phyloP scores from a whole-genome alignment of 306 rosid species.

The Medicago arabica region DNA sequence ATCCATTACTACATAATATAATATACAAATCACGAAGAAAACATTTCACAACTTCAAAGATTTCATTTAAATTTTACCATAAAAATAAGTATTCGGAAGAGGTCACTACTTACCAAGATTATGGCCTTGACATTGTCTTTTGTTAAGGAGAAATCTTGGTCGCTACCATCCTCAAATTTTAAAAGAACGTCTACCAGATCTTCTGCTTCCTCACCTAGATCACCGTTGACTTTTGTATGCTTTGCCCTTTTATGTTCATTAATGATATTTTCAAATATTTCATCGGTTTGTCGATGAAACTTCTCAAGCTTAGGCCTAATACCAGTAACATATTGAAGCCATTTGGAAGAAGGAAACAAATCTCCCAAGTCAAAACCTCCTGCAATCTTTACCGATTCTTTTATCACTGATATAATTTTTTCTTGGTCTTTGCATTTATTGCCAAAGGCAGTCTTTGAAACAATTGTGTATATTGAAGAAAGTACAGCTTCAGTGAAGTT shows the following conservation, averaged over 20 bases:
- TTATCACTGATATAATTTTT: background rate
- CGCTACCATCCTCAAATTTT: background rate
- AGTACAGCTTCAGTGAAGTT: conserved; percentile 40
- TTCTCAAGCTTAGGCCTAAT: background rate
- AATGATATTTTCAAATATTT: conserved; percentile 20
- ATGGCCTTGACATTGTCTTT: conserved; percentile 7
- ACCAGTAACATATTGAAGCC: conserved; percentile 16
- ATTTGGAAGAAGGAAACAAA: conserved; percentile 23
- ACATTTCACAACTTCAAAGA: no score
- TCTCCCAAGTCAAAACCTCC: conserved; percentile 33
- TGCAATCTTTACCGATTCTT: background rate
- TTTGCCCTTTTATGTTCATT: conserved; percentile 23
- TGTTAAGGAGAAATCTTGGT: background rate
- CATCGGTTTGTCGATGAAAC: conserved; percentile 2
- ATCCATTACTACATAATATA: no score
- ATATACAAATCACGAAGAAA: no score
- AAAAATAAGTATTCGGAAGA: background rate
- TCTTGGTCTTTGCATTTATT: conserved; percentile 33
- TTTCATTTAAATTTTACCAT: no score
- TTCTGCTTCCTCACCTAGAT: conserved; percentile 6
- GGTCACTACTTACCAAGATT: background rate
- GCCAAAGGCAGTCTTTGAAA: conserved; percentile 47
- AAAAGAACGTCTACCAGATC: background rate
- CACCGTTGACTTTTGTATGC: background rate
- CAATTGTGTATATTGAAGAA: conserved; percentile 11